A percentile compares a stretch with the other conserved stretches of the same genome.
Evolutionary conservation across 2,329 filamentous ascomycete genomes (phyloP).

Genomic region (Penicillium expansum): DNA sequence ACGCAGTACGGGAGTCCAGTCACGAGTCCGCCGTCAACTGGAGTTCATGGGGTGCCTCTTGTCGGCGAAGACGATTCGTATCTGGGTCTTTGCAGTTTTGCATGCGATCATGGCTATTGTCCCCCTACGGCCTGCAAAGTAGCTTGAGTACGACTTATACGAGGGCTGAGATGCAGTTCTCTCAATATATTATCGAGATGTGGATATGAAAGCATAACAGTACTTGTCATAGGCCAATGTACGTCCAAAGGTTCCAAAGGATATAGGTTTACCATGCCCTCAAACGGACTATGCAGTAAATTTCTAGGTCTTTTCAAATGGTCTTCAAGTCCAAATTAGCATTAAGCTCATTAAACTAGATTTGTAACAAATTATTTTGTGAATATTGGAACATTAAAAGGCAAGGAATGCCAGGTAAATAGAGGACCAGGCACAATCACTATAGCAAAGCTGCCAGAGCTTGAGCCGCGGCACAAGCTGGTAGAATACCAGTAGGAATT

Average conservation of each 20-base stretch:
- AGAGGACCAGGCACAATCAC: too few species aligned
- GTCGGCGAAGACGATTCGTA: slow-evolving; percentile 36
- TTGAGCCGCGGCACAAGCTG: background rate
- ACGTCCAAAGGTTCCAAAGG: background rate
- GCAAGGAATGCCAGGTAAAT: background rate
- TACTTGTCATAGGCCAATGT: background rate
- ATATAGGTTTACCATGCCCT: too few species aligned
- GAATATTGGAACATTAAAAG: background rate
- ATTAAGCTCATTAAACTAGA: background rate
- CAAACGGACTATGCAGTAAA: background rate
- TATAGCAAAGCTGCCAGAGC: background rate
- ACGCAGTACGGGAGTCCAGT: slow-evolving; percentile 24
- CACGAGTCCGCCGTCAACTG: slow-evolving; percentile 24
- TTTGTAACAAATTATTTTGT: background rate
- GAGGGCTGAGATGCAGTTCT: background rate
- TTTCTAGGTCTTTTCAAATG: accelerated
- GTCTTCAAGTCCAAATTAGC: background rate
- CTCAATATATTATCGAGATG: too few species aligned
- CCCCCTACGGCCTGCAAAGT: slow-evolving; percentile 31
- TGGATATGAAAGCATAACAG: background rate
- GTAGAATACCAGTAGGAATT: background rate
- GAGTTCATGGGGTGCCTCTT: slow-evolving; percentile 21
- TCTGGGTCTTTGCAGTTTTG: slow-evolving; percentile 47
- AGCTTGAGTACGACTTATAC: background rate
- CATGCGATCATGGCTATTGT: slow-evolving; percentile 50